Evolutionary conservation across 805 yeast genomes (phyloP), one percentile per base, ranked within the genome.

Genomic region (Zygoascus ofunaensis): DNA sequence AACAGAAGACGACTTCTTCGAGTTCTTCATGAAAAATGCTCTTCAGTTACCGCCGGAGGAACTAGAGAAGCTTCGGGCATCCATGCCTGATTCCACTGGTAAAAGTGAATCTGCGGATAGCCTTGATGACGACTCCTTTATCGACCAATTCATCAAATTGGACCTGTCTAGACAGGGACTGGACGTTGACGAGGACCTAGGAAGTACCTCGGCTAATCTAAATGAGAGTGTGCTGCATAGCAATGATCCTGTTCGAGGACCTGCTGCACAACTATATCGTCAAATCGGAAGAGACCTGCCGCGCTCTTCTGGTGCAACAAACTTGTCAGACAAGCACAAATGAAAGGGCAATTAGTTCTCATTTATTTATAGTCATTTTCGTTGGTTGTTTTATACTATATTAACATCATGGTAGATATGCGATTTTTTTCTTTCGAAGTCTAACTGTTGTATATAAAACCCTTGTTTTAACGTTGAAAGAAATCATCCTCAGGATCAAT

Each of bases 1-100:
- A 5, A 77, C 76, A 53, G 84, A 79, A 51, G 86, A 80, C 55
- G 86, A 80, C 53, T 80, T 80, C 55, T 76, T 80, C 52, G 87
- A 80, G 55, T 79, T 68, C 52, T 77, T 78, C 55, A 62, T 76
- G 10, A 69, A 70, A 44, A 73, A 77, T 24, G 84, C 79, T 0
- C 52, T 79, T 21, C 67, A 75, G 19, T 44, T 79, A 48, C 56
- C 66, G 0, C 68, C 70, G 15, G 71, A 68, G 4, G 74, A 76
- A 17, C 52, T 79, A 7, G 73, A 66, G 32, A 24, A 17, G 15
- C 36, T 34, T 3, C 36, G 36, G 14, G 18, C 21, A 4, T n/a
- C 15, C 5, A 15, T 10, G 36, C 15, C 4, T 17, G 39, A 21
- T 10, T 3, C 39, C 21, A 18, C 7, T 36, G 39, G 7, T 8